These are phyloP conservation scores for Mimosa pudica DNA, from an alignment of 306 rosid species.

Conservation along the genomic window DNA sequence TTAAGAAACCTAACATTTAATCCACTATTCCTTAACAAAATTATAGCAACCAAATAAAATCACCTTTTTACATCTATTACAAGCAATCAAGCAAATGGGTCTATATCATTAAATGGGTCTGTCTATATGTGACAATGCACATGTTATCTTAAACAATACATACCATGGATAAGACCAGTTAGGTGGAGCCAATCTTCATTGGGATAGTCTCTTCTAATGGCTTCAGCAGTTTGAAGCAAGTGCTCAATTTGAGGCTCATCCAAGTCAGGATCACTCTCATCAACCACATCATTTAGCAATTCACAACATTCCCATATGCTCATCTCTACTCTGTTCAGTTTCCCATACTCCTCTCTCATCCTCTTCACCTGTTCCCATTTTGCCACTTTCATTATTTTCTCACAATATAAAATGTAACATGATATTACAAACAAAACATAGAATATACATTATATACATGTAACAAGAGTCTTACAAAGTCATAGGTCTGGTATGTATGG, in stretches of 20 bases:
- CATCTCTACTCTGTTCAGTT: conserved; percentile 50
- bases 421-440: neutral
- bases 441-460: no score
- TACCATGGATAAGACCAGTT: conserved; percentile 56
- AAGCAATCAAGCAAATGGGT: neutral
- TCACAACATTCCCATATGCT: conserved; percentile 54
- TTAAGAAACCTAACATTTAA: neutral
- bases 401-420: neutral
- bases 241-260: conserved; percentile 35
- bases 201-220: conserved; percentile 36
- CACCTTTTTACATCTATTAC: neutral
- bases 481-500: conserved; percentile 47
- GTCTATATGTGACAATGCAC: no score
- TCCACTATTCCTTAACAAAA: neutral
- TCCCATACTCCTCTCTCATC: conserved; percentile 43
- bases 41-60: no score
- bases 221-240: conserved; percentile 37
- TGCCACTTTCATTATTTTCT: neutral
- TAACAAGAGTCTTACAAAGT: conserved; percentile 38
- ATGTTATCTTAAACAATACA: no score
- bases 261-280: conserved; percentile 36
- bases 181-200: conserved; percentile 44
- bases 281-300: conserved; percentile 46
- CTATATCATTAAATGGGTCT: no score
- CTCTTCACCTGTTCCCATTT: conserved; percentile 40